Base-by-base conservation (phyloP, 164 flowering plant genomes). In the Dillenia turbinata region DNA sequence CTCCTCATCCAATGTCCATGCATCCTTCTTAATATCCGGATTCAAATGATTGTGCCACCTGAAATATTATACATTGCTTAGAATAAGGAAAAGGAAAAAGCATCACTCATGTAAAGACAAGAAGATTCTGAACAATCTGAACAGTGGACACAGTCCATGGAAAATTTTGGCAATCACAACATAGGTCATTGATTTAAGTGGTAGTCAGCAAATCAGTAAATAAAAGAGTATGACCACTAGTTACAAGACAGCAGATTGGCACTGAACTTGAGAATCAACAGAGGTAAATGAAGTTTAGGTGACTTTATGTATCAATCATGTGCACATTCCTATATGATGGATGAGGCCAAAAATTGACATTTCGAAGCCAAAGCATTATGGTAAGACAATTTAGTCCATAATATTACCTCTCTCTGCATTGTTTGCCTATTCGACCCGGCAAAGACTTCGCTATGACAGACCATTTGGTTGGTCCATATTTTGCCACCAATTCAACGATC, bases 31-130 rank as follows among this genome's bases (percentile, higher is more conserved):
- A 56, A 94, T 89, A 49, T 71, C 71, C 11, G 99, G 99, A 80
- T 94, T 92, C 70, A 92, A 83, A 81, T 92, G 96, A 75, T 92
- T 94, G 82, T 94, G 96, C 99, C 99, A 94, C 81, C 99, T 94
- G 80, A 49, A 81, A 62, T 33, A 33, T 33, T 5, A 33, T 5
- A 33, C 40, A 33, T 33, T 33, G 40, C 6, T 33, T 5, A 11
- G 54, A 40, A 47, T 10, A 43, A 46, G n/a, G 5, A 49, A 52
- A 15, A 17, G 22, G 19, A 26, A 10, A 33, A 33, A 33, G 7
- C 40, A 33, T 33, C 6, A 33, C 40, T 7, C 6, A 5, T 6
- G 40, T 33, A 33, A 33, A 33, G 40, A 33, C 40, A 33, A 33
- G 7, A 33, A 33, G 40, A 33, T 33, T 33, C 40, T 7, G 5